Conservation (phyloP, 768 basidiomycete genomes). For the Termitomyces sp. region DNA sequence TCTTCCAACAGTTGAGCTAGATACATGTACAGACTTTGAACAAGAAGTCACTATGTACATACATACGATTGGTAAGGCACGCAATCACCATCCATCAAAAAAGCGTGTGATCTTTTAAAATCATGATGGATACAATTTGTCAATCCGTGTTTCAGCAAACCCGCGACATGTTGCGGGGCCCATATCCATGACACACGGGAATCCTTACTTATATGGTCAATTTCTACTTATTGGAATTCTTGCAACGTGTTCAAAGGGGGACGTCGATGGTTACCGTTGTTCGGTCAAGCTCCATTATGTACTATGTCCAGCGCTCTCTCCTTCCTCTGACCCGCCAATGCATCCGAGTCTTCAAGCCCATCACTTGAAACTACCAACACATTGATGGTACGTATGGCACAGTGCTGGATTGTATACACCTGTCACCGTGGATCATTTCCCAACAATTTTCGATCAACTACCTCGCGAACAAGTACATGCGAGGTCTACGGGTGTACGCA, state of each 20-base stretch:
- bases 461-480: not conserved
- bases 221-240: too few species aligned
- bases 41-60: too few species aligned
- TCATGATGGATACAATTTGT: not conserved
- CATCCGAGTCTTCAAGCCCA: not conserved
- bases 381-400: not conserved
- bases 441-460: not conserved
- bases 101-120: not conserved
- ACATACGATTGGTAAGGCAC: not conserved
- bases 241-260: not conserved
- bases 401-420: not conserved
- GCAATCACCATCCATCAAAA: too few species aligned
- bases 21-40: too few species aligned
- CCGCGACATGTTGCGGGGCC: not conserved
- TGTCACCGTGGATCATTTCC: not conserved
- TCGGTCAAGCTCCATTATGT: not conserved
- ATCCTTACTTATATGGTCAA: not conserved
- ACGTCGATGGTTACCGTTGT: not conserved
- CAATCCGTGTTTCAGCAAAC: slow-evolving; percentile 1
- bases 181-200: not conserved
- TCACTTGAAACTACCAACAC: not conserved
- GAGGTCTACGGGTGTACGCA: too few species aligned
- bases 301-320: not conserved
- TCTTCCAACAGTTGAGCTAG: not conserved
- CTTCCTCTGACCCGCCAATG: not conserved